A percentile compares a stretch with the other conserved stretches of the same genome.
phyloP scores from a whole-genome alignment of 352 stramenopile species.

The Aphanomyces euteiches region DNA sequence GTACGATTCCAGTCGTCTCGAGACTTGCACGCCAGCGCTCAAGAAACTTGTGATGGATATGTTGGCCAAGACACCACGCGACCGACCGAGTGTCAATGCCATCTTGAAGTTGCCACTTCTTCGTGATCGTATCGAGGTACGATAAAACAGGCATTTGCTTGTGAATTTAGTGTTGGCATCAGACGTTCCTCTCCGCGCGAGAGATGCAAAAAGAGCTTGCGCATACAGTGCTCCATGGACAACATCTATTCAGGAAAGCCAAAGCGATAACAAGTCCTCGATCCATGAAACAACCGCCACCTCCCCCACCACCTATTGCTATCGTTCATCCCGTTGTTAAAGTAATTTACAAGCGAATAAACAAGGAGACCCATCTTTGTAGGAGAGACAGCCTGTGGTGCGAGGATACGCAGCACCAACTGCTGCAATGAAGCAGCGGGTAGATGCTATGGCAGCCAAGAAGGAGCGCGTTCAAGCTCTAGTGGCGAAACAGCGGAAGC shows the following conservation, averaged over 20 bases:
- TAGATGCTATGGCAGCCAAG: constrained; percentile 32
- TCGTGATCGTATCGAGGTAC: constrained; percentile 51
- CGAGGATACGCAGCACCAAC: constrained; percentile 23
- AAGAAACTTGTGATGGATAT: constrained; percentile 48
- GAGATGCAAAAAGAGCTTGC: constrained; percentile 55
- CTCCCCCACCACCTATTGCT: constrained; percentile 6
- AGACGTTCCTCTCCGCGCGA: constrained; percentile 50
- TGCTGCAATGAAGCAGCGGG: constrained; percentile 29
- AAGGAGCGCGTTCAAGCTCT: constrained; percentile 34
- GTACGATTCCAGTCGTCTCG: constrained; percentile 33
- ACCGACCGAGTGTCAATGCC: constrained; percentile 61
- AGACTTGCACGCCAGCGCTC: constrained; percentile 36
- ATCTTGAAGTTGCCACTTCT: constrained; percentile 56
- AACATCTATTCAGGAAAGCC: constrained; percentile 59
- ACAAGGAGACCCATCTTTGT: background rate
- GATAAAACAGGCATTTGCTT: background rate
- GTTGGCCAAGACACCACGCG: constrained; percentile 54
- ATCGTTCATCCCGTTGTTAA: constrained; percentile 13
- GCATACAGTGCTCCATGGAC: constrained; percentile 67
- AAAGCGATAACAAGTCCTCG: constrained; percentile 20
- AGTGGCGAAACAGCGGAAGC: constrained; percentile 30
- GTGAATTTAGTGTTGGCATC: background rate
- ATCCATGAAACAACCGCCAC: constrained; percentile 29
- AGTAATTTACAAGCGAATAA: background rate
- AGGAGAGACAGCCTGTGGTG: constrained; percentile 5